Percentiles rank a stretch among this genome's conserved stretches.
Conservation (phyloP, 208 protist species). For the Crithidia mellificae region DNA sequence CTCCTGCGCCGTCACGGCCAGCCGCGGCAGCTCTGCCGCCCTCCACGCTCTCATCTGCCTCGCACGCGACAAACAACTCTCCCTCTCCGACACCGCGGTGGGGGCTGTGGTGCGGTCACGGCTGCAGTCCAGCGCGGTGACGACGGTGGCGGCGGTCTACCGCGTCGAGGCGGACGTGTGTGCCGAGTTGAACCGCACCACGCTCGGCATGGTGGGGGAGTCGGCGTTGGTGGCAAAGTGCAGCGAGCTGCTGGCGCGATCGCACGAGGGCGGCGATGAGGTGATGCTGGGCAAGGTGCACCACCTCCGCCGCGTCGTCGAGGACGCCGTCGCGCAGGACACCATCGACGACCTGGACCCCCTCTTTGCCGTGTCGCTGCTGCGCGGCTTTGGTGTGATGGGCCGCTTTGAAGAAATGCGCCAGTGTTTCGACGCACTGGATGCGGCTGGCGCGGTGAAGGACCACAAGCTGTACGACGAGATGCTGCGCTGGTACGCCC, state of each 20-base stretch:
- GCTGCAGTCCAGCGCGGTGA: conserved; percentile 31
- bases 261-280: conserved; percentile 59
- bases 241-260: conserved; percentile 65
- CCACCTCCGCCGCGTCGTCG: conserved; percentile 64
- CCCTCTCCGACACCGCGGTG: conserved; percentile 65
- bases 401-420: conserved; percentile 83
- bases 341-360: conserved; percentile 68
- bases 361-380: conserved; percentile 60
- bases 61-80: conserved; percentile 21
- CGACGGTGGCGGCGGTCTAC: conserved; percentile 61
- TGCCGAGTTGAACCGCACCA: conserved; percentile 41
- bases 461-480: conserved; percentile 88
- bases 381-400: conserved; percentile 84
- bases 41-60: conserved; percentile 46
- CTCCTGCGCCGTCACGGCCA: conserved; percentile 50
- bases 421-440: conserved; percentile 61
- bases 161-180: conserved; percentile 51
- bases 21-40: conserved; percentile 41
- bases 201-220: conserved; percentile 68
- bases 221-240: conserved; percentile 77
- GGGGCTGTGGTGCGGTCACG: conserved; percentile 44
- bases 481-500: conserved; percentile 88
- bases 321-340: conserved; percentile 62
- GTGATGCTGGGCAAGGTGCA: conserved; percentile 82
- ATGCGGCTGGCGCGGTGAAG: conserved; percentile 45